These are phyloP conservation scores for Penicillium sp. DNA, from an alignment of 2,329 filamentous ascomycete genomes.

Conservation along the genomic window DNA sequence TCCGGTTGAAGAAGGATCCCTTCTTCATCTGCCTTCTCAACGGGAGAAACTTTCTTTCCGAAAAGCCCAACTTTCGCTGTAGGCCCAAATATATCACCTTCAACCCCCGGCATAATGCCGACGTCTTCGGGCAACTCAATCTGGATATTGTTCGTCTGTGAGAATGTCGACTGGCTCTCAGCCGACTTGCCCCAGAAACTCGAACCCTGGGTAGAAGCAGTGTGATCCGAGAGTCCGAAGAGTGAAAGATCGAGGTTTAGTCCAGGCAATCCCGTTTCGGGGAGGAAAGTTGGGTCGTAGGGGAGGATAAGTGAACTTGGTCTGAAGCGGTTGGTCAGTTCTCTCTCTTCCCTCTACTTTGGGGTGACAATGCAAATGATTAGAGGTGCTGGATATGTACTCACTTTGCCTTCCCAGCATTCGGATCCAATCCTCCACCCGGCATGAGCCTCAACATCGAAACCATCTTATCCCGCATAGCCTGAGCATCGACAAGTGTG, in stretches of 20 bases:
- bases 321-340: constrained; percentile 61
- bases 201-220: constrained; percentile 36
- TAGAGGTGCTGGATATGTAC: constrained; percentile 23
- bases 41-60: constrained; percentile 24
- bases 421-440: constrained; percentile 67
- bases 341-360: background rate
- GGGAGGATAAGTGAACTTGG: constrained; percentile 67
- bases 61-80: constrained; percentile 35
- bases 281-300: constrained; percentile 82
- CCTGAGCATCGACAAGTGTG: constrained; percentile 78
- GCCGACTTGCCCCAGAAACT: constrained; percentile 41
- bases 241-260: constrained; percentile 59
- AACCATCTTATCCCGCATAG: constrained; percentile 73
- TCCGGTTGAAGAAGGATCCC: constrained; percentile 57
- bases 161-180: constrained; percentile 33
- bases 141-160: constrained; percentile 36
- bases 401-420: constrained; percentile 74
- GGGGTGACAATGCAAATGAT: background rate
- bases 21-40: constrained; percentile 45
- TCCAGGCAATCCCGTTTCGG: constrained; percentile 65
- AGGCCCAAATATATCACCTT: constrained; percentile 48
- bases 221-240: constrained; percentile 41
- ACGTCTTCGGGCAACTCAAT: constrained; percentile 54
- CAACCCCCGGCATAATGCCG: constrained; percentile 45
- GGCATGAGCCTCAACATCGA: constrained; percentile 65